Base-by-base conservation (phyloP, 257 asterid species). In the Ehretia macrophylla region DNA sequence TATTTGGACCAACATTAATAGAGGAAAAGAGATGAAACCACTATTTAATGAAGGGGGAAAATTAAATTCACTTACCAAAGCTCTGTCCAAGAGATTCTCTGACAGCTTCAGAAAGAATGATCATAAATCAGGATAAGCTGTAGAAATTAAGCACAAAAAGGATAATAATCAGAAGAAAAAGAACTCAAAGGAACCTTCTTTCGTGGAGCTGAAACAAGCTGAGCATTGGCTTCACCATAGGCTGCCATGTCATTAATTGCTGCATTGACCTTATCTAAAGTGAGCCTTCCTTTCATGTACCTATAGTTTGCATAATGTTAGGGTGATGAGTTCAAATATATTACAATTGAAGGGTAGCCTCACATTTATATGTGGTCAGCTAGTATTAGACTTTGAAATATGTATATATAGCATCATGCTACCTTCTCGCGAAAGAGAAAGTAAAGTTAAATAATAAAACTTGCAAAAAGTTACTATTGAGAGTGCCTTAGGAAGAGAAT, bases 201-300 rank as follows among this genome's bases (percentile, higher is more conserved):
- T 58, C 97, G 80, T 35, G 97, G 96, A 51, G 96, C 99, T 23
- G 81, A 40, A 17, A 92, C 72, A 67, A 92, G 95, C 68, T 86
- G 97, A n/a, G 86, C 76, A 76, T 85, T 92, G 60, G 91, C 81
- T 81, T 86, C 95, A 72, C 97, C 97, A 65, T 88, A 88, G 4
- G 79, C 58, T 55, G 86, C 91, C 86, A 92, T 86, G 66, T 92
- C 97, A 61, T 76, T 79, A 56, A 92, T 83, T 58, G 96, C 99
- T 32, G 93, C 95, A 73, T 88, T 88, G 73, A 86, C 83, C 81
- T 92, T 92, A 55, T 86, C 97, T 74, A 88, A 52, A 38, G 99
- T 88, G 56, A 92, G 93, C 67, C 99, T 85, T 63, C 87, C 95
- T 74, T 81, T 92, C 99, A 92, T 92, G 70, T 92, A 88, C 87